Conservation (phyloP, 2,329 filamentous ascomycete species). For the Pseudocercospora pini-densiflorae region DNA sequence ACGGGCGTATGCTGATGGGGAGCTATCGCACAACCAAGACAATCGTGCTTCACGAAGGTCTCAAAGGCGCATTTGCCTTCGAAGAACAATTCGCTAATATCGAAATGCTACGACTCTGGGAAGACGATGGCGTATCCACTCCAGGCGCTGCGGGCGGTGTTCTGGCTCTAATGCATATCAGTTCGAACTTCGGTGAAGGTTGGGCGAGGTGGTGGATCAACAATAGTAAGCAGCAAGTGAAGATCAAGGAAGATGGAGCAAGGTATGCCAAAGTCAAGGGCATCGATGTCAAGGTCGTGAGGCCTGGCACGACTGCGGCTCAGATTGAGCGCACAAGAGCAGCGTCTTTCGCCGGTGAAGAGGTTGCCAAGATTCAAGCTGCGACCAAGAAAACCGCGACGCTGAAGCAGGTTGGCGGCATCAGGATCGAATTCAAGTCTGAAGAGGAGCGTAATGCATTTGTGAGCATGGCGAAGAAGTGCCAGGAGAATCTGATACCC, state of each 20-base stretch:
- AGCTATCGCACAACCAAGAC: slow-evolving; percentile 51
- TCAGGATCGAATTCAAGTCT: slow-evolving; percentile 50
- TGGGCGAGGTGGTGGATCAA: slow-evolving; percentile 53
- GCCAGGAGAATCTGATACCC: slow-evolving; percentile 44
- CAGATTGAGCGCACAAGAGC: slow-evolving; percentile 18
- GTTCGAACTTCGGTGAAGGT: slow-evolving; percentile 48
- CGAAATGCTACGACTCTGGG: slow-evolving; percentile 53
- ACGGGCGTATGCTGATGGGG: slow-evolving; percentile 49
- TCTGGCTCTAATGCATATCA: slow-evolving; percentile 51
- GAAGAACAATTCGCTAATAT: slow-evolving; percentile 56
- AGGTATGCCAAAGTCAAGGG: slow-evolving; percentile 49
- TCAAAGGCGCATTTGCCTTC: slow-evolving; percentile 48
- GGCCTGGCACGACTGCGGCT: slow-evolving; percentile 26
- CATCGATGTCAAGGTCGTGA: slow-evolving; percentile 44
- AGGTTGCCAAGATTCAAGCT: slow-evolving; percentile 22
- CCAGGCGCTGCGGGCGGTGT: slow-evolving; percentile 45
- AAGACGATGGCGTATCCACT: slow-evolving; percentile 44
- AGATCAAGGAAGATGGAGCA: slow-evolving; percentile 47
- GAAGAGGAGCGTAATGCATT: slow-evolving; percentile 49
- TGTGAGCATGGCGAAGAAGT: slow-evolving; percentile 43
- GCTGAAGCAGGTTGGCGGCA: slow-evolving; percentile 46
- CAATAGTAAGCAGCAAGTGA: slow-evolving; percentile 41
- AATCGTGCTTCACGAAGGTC: slow-evolving; percentile 50
- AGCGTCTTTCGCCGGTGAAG: slow-evolving; percentile 35
- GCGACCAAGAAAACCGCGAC: slow-evolving; percentile 12